Evolutionary conservation across 805 yeast species (phyloP), one percentile per base, ranked within the genome.

Genomic region (Candida coleopterorum): DNA sequence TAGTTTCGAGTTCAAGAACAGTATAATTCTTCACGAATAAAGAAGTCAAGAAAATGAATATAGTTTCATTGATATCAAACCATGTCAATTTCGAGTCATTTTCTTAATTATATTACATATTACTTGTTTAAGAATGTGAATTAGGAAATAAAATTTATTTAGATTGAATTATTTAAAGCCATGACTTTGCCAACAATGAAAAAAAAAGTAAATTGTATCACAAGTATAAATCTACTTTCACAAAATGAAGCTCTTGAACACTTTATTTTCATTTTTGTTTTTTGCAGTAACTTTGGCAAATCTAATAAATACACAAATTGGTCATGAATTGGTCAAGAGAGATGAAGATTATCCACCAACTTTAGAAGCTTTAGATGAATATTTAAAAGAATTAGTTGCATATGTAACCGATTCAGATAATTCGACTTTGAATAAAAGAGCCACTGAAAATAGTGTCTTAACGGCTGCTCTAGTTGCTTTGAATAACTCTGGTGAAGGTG

Each of bases 401-500:
- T 25, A 9, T 25, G 38, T 30, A 11, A 20, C 17, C n/a, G 35
- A 26, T 14, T 5, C 17, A 5, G 14, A 25, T 25, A 6, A 12
- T 25, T 9, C 28, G 4, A 25, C 26, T 16, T n/a, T 35, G 11
- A 23, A 29, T 3, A 39, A 39, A 25, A 35, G 43, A 32, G 30
- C 36, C 20, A 20, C 36, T 25, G 43, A 40, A 26, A 33, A 33
- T 34, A 17, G 36, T 16, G 35, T 41, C n/a, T 38, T 43, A 17
- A 43, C 47, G 25, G 34, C 37, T 7, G 34, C 37, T 12, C 31
- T 41, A 18, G 39, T 42, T 16, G 38, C 37, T 15, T 30, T 43
- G 20, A 43, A 43, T 23, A 36, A 31, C 21, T 41, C 44, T 12
- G 47, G 47, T 9, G 16, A 25, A 24, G 47, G 47, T 16, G 45